Evolutionary conservation across 179 eudicot species (phyloP).

Genomic region (Pouteria campechiana): DNA sequence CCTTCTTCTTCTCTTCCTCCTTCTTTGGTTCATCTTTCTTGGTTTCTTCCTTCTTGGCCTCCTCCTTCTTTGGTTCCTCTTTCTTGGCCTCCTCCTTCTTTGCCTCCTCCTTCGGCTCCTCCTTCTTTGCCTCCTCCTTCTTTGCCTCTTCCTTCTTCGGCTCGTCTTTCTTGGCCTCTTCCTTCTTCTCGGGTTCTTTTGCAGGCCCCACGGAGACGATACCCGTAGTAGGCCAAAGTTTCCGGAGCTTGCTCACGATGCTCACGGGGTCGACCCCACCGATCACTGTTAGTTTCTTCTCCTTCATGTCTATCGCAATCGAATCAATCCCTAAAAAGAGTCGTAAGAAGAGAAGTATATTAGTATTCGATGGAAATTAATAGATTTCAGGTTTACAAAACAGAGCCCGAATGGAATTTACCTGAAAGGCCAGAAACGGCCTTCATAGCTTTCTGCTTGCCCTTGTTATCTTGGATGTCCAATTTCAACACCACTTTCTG

Average conservation of each 20-base stretch:
- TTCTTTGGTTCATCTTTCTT: slow-evolving; percentile 25
- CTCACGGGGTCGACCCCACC: slow-evolving; percentile 31
- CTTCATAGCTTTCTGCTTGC: slow-evolving; percentile 40
- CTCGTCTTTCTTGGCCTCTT: slow-evolving; percentile 11
- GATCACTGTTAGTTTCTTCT: slow-evolving; percentile 25
- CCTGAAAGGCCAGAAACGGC: slow-evolving; percentile 25
- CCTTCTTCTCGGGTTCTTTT: slow-evolving; percentile 21
- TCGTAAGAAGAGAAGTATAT: not conserved
- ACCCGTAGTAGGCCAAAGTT: slow-evolving; percentile 8
- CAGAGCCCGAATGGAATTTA: not conserved
- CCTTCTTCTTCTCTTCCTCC: slow-evolving; percentile 6
- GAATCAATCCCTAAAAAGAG: slow-evolving; percentile 26
- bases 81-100: slow-evolving; percentile 9
- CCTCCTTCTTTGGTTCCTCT: slow-evolving; percentile 24
- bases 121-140: no score
- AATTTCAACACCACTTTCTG: slow-evolving; percentile 42
- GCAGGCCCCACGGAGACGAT: slow-evolving; percentile 31
- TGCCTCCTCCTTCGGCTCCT: slow-evolving; percentile 15
- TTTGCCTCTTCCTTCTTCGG: slow-evolving; percentile 21
- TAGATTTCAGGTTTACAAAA: not conserved
- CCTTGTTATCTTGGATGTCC: slow-evolving; percentile 28
- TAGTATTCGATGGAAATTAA: not conserved
- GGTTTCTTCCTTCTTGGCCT: slow-evolving; percentile 13
- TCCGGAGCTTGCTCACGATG: slow-evolving; percentile 17
- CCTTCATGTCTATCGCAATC: slow-evolving; percentile 27